Evolutionary conservation across 768 basidiomycete genomes (phyloP).

Genomic region (Russula virescens): DNA sequence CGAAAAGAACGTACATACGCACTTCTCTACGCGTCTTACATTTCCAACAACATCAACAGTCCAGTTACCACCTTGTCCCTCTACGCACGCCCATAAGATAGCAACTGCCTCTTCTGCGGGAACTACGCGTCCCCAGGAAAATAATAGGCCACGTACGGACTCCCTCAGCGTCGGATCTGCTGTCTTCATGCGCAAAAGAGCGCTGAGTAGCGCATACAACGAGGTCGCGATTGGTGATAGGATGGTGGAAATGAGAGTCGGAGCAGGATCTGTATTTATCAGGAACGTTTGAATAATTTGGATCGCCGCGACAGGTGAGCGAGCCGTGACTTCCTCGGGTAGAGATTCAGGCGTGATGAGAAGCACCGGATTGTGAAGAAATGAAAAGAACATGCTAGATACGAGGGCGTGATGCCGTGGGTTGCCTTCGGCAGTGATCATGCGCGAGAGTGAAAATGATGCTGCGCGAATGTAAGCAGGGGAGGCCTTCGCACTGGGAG

Average conservation of each 20-base stretch:
- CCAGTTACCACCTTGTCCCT: constrained; percentile 49
- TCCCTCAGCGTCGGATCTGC: constrained; percentile 62
- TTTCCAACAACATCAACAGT: constrained; percentile 50
- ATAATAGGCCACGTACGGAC: constrained; percentile 52
- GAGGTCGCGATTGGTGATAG: constrained; percentile 63
- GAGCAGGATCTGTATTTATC: constrained; percentile 75
- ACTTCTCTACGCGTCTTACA: constrained; percentile 42
- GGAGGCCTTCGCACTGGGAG: constrained; percentile 33
- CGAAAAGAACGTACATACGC: constrained; percentile 26
- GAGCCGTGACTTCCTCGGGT: constrained; percentile 3
- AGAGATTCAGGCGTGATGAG: constrained; percentile 12
- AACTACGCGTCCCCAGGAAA: constrained; percentile 72
- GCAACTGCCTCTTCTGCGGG: constrained; percentile 45
- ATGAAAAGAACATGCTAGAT: constrained; percentile 37
- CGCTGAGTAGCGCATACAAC: constrained; percentile 57
- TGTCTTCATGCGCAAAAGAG: constrained; percentile 49
- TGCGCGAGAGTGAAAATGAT: constrained; percentile 62
- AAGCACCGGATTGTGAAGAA: constrained; percentile 52
- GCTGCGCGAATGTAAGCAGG: constrained; percentile 52
- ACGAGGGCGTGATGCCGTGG: constrained; percentile 30
- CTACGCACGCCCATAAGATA: constrained; percentile 56
- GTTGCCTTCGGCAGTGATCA: constrained; percentile 42
- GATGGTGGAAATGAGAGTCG: constrained; percentile 53
- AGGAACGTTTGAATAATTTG: constrained; percentile 50
- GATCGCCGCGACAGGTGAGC: constrained; percentile 39